Evolutionary conservation across 2,329 filamentous ascomycete genomes (phyloP).

Genomic region (Emergomyces pasteurianus): DNA sequence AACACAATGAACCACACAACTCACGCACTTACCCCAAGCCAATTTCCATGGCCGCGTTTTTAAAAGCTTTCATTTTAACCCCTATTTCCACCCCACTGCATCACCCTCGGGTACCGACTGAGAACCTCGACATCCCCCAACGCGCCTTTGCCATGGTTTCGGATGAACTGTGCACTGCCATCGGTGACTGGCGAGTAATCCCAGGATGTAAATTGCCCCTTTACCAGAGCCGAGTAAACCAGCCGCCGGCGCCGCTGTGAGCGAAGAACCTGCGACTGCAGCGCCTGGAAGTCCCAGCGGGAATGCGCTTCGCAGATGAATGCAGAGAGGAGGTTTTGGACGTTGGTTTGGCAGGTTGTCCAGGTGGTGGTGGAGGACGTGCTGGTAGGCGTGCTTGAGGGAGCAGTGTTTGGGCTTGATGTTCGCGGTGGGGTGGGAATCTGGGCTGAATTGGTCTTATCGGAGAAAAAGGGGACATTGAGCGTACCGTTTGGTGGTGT

Average conservation of each 20-base stretch:
- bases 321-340: slow-evolving; percentile 42
- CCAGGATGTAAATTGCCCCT: slow-evolving; percentile 70
- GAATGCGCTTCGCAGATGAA: slow-evolving; percentile 62
- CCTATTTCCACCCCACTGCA: slow-evolving; percentile 2
- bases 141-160: slow-evolving; percentile 36
- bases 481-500: slow-evolving; percentile 19
- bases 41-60: neutral
- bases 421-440: slow-evolving; percentile 25
- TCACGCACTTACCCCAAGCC: neutral
- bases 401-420: slow-evolving; percentile 24
- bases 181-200: slow-evolving; percentile 60
- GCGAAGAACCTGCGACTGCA: slow-evolving; percentile 60
- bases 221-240: slow-evolving; percentile 66
- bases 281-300: slow-evolving; percentile 70
- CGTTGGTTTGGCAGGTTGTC: slow-evolving; percentile 31
- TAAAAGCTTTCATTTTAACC: slow-evolving; percentile 7
- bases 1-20: neutral
- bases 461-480: slow-evolving; percentile 19
- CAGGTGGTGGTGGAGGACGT: too few species aligned
- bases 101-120: slow-evolving; percentile 30
- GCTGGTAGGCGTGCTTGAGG: slow-evolving; percentile 19
- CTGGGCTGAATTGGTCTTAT: slow-evolving; percentile 5
- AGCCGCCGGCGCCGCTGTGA: slow-evolving; percentile 70
- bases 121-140: slow-evolving; percentile 31
- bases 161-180: slow-evolving; percentile 57